Base-by-base conservation (phyloP, 106 monocot species). In the Acorus calamus region DNA sequence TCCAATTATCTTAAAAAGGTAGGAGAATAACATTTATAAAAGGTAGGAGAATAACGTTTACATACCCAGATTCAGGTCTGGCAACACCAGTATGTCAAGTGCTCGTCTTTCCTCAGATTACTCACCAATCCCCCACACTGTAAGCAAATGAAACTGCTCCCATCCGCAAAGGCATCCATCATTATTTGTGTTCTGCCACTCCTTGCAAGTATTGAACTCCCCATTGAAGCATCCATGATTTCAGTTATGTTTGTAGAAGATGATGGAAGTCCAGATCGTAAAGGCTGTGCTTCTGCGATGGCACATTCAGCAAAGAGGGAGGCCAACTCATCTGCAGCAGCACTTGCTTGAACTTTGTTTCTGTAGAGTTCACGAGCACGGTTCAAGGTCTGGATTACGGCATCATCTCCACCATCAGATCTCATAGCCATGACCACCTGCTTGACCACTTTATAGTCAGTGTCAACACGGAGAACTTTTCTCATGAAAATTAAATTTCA, bases 101-200 rank as follows among this genome's bases (percentile, higher is more conserved):
- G 98, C 71, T 88, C 92, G 6, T 98, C 88, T 70, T 65, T 85
- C 3, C 98, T 82, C 13, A 56, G 58, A 56, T 64, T 88, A 41
- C 98, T 86, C 8, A 98, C 82, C 11, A 98, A 85, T 4, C 98
- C 98, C 5, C 98, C 98, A 46, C 98, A 98, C 42, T 83, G 71
- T 76, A 88, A 59, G 61, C 98, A 98, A 13, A 98, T 66, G 66
- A 98, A 98, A 68, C 92, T 98, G 80, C 92, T 98, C 28, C 98
- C 98, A 71, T 98, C 98, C 0, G 85, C 60, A 66, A 83, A 91
- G 6, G 92, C 91, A 73, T 98, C 98, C 42, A 88, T 48, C 70
- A 98, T 80, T 14, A 98, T 73, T 59, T 92, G 92, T 73, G 77
- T 79, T 61, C 91, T 76, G 5, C 98, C 98, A 43, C 81, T 85